phyloP scores from a whole-genome alignment of 768 basidiomycete species.

The Macrocybe gigantea region DNA sequence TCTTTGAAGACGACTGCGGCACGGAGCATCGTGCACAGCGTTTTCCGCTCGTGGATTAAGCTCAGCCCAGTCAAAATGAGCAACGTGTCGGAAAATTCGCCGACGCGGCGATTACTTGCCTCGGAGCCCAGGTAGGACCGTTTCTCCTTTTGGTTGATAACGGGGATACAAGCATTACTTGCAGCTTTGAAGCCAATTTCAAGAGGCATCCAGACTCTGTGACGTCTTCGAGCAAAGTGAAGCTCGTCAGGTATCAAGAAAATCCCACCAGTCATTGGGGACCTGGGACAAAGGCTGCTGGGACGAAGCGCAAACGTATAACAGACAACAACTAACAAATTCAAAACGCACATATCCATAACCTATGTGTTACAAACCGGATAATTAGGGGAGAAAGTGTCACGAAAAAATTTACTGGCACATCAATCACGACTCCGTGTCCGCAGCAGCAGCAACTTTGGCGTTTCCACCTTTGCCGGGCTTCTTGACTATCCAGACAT shows the following conservation, averaged over 20 bases:
- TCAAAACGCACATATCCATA: background rate
- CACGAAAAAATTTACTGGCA: too few relatives aligned
- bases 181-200: conserved; percentile 68
- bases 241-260: conserved; percentile 83
- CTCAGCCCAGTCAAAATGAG: conserved; percentile 77
- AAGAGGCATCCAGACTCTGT: conserved; percentile 62
- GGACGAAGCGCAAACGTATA: conserved; percentile 35
- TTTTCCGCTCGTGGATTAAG: conserved; percentile 84
- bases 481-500: conserved; percentile 62
- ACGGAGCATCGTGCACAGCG: conserved; percentile 65
- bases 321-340: conserved; percentile 14
- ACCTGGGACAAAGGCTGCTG: conserved; percentile 62
- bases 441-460: conserved; percentile 1
- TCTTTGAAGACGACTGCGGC: conserved; percentile 89
- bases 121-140: conserved; percentile 59
- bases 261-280: conserved; percentile 96
- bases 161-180: conserved; percentile 5
- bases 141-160: background rate
- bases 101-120: conserved; percentile 59
- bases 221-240: conserved; percentile 56
- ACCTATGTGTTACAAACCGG: background rate
- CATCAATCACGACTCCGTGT: too few relatives aligned
- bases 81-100: conserved; percentile 72
- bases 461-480: conserved; percentile 13
- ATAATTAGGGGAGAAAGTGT: background rate